Conservation (phyloP, 768 basidiomycete genomes). For the Pisolithus microcarpus region DNA sequence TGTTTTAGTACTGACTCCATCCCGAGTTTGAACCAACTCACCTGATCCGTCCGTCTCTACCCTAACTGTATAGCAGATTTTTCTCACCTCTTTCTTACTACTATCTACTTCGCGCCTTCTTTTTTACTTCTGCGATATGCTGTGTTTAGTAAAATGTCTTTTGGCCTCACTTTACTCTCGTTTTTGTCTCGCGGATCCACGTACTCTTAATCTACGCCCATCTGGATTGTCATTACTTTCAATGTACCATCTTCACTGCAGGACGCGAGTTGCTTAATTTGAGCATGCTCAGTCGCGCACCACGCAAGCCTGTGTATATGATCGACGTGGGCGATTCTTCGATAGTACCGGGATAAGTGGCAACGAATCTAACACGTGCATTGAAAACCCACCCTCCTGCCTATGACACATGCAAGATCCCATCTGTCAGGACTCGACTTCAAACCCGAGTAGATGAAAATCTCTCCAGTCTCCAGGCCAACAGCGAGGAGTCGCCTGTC, state of each 20-base stretch:
- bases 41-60: slow-evolving; percentile 25
- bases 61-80: slow-evolving; percentile 66
- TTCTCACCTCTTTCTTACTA: slow-evolving; percentile 1
- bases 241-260: slow-evolving; percentile 92
- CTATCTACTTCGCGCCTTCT: slow-evolving; percentile 4
- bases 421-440: slow-evolving; percentile 33
- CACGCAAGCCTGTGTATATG: slow-evolving; percentile 80
- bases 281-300: slow-evolving; percentile 41
- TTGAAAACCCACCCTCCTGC: slow-evolving; percentile 40
- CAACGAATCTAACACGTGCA: slow-evolving; percentile 2
- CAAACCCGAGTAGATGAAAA: slow-evolving; percentile 51
- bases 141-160: slow-evolving; percentile 19
- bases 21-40: slow-evolving; percentile 31
- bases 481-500: slow-evolving; percentile 60
- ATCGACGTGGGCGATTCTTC: slow-evolving; percentile 65
- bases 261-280: slow-evolving; percentile 59
- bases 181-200: slow-evolving; percentile 17
- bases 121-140: slow-evolving; percentile 16
- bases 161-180: slow-evolving; percentile 8
- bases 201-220: slow-evolving; percentile 40
- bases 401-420: slow-evolving; percentile 39
- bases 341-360: neutral
- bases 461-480: slow-evolving; percentile 77
- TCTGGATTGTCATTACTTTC: slow-evolving; percentile 61
- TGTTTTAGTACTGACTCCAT: slow-evolving; percentile 54